Percentiles rank a stretch among this genome's conserved stretches.
phyloP scores from a whole-genome alignment of 495 filamentous ascomycete genomes.

The Platismatia glauca region DNA sequence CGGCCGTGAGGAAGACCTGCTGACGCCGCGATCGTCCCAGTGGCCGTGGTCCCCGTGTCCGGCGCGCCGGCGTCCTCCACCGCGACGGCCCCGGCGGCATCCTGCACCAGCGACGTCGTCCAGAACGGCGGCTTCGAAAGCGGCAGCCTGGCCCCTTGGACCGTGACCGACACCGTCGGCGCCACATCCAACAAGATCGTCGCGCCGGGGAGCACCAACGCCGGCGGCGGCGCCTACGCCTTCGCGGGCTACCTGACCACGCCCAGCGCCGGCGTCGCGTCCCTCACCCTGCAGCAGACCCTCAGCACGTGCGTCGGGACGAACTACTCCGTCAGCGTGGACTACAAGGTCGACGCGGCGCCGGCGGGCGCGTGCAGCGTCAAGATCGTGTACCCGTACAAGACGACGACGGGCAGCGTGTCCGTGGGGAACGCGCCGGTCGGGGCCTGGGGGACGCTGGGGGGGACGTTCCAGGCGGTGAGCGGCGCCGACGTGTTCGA shows the following conservation, averaged over 20 bases:
- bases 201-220: background rate
- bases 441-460: background rate
- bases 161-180: background rate
- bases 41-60: too few relatives aligned
- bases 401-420: background rate
- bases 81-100: too few relatives aligned
- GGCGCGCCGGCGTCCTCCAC: background rate
- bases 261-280: background rate
- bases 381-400: background rate
- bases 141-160: background rate
- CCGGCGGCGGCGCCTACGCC: background rate
- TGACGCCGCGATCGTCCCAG: too few relatives aligned
- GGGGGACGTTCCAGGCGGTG: background rate
- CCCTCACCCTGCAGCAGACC: background rate
- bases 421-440: too few relatives aligned
- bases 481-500: background rate
- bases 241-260: background rate
- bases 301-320: background rate
- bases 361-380: background rate
- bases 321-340: background rate
- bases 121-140: background rate
- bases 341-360: background rate
- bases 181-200: background rate
- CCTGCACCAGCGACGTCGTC: background rate
- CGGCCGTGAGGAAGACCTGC: too few relatives aligned